Evolutionary conservation across 2,329 filamentous ascomycete genomes (phyloP).

Genomic region (Talaromyces rugulosus): DNA sequence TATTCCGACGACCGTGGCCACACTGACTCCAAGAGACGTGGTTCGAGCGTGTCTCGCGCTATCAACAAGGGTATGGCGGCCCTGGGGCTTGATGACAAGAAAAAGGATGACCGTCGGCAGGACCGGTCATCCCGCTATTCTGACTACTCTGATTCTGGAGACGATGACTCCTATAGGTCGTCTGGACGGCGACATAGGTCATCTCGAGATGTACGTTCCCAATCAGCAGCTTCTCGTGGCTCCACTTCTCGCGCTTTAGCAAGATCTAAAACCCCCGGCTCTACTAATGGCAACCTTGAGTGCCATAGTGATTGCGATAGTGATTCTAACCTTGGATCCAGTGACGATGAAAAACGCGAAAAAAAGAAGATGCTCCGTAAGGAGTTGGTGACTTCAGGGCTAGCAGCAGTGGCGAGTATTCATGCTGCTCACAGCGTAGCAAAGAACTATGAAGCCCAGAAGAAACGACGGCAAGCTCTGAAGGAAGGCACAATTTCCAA

Average conservation of each 20-base stretch:
- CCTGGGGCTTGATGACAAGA: conserved; percentile 37
- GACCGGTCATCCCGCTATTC: conserved; percentile 27
- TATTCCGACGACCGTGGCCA: conserved; percentile 36
- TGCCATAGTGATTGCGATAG: conserved; percentile 25
- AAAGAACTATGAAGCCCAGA: conserved; percentile 59
- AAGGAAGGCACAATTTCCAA: conserved; percentile 59
- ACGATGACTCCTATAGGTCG: conserved; percentile 31
- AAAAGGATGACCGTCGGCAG: conserved; percentile 27
- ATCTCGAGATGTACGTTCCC: conserved; percentile 43
- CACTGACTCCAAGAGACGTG: conserved; percentile 35
- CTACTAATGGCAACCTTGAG: conserved; percentile 9
- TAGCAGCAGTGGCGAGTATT: conserved; percentile 65
- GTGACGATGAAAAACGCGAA: conserved; percentile 59
- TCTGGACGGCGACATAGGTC: conserved; percentile 29
- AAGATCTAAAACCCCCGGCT: background rate
- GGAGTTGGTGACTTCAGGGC: conserved; percentile 61
- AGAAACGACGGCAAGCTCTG: conserved; percentile 56
- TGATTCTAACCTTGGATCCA: conserved; percentile 52
- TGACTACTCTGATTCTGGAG: conserved; percentile 40
- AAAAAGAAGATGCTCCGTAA: conserved; percentile 63
- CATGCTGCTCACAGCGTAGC: conserved; percentile 65
- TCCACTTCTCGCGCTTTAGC: conserved; percentile 19
- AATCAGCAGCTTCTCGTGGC: conserved; percentile 15
- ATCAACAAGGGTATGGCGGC: conserved; percentile 42
- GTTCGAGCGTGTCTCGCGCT: conserved; percentile 44